Evolutionary conservation across 305 asterid genomes (phyloP), one percentile per base, ranked within the genome.

Genomic region (Fraxinus velutina): DNA sequence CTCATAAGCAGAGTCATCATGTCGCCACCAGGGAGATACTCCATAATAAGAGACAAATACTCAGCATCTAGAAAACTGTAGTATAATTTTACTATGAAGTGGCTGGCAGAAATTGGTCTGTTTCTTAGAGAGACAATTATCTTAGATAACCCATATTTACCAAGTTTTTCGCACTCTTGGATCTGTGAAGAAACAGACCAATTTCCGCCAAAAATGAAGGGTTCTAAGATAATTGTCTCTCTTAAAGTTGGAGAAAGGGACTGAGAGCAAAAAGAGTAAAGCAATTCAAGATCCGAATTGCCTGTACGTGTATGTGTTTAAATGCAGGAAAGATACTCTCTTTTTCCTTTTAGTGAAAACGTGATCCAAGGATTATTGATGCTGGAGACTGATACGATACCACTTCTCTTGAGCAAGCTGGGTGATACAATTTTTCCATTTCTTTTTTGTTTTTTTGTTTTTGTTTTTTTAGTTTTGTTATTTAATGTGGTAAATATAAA

Each of bases 1-100:
- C 99, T 89, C 93, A 95, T 95, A 80, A 95, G 92, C 84, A 95
- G 89, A 77, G 97, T 93, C 99, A 95, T 93, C 97, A 93, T 93
- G 86, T 95, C 98, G 32, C 98, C 98, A 29, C 98, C 98, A 82
- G 98, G 98, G 79, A 94, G 96, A 85, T 93, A 93, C 81, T 94
- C 98, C 98, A 94, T 94, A 79, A 94, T 91, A 76, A 94, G 97
- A 86, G 93, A 93, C 76, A 93, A 89, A 87, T 92, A 87, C 84
- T 94, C 98, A 44, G 91, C 92, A 91, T 94, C 98, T 92, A 93
- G 98, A 81, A 94, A 94, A 77, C 97, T 92, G 90, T 90, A 94
- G 82, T 93, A 93, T 39, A 94, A 72, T 80, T 94, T 94, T 77
- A 93, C 98, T 73, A 94, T 94, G 83, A 88, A 92, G 88, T 92